These are phyloP conservation scores for Trypanosoma lewisi DNA, from an alignment of 208 protist genomes.

Conservation along the genomic window DNA sequence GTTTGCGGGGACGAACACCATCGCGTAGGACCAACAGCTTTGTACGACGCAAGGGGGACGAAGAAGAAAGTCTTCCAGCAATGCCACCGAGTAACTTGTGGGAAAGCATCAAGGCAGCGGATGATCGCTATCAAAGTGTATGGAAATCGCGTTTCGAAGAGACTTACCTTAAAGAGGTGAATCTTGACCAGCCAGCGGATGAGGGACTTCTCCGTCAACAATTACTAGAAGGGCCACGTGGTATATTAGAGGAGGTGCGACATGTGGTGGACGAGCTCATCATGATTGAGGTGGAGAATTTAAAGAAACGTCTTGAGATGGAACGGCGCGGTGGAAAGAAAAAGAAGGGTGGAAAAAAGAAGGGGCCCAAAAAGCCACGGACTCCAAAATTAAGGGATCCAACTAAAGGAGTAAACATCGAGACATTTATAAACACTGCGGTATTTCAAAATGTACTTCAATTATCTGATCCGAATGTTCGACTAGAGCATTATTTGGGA, in stretches of 20 bases:
- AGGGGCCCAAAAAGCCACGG: conserved; percentile 63
- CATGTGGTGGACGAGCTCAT: conserved; percentile 91
- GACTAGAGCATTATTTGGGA: conserved; percentile 71
- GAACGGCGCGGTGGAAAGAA: conserved; percentile 65
- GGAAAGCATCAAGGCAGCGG: conserved; percentile 40
- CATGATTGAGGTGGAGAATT: conserved; percentile 88
- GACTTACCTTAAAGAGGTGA: conserved; percentile 49
- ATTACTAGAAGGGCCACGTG: conserved; percentile 84
- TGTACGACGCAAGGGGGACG: conserved; percentile 34
- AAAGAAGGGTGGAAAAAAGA: conserved; percentile 68
- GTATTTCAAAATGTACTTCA: conserved; percentile 87
- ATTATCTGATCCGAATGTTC: conserved; percentile 44
- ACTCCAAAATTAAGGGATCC: conserved; percentile 84
- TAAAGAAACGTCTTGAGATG: conserved; percentile 81
- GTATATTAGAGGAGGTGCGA: conserved; percentile 88
- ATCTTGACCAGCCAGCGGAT: conserved; percentile 83
- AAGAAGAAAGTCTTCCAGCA: conserved; percentile 33
- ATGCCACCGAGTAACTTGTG: conserved; percentile 59
- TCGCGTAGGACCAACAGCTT: conserved; percentile 17
- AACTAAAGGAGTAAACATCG: conserved; percentile 80
- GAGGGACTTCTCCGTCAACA: conserved; percentile 64
- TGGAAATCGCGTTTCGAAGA: conserved; percentile 71
- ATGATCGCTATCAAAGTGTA: conserved; percentile 60
- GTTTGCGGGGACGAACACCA: not conserved
- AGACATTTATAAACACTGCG: conserved; percentile 72